Evolutionary conservation across 345 rosid genomes (phyloP), one percentile per base, ranked within the genome.

Genomic region (Bruguiera sexangula): DNA sequence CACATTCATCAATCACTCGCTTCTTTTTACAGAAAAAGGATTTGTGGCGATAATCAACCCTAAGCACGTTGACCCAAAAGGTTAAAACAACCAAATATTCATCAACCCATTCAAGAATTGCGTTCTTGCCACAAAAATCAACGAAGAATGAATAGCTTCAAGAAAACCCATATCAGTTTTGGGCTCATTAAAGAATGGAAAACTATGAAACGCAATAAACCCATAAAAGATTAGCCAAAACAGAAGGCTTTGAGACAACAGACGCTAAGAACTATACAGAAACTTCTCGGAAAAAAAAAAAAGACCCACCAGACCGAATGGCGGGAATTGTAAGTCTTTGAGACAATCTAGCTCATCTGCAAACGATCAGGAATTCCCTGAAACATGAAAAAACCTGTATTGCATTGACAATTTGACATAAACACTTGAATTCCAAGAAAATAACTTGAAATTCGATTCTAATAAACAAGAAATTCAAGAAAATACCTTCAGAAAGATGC

Each of bases 321-420:
- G 62, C 53, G 24, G 66, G 21, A 51, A 48, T 73, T 73, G 68
- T 51, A 65, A 60, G 29, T 68, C 26, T 66, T 69, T 54, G 67
- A 59, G 32, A 73, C 61, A 50, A 71, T 66, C 56, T 46, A 78
- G 68, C 56, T 62, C 63, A 82, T 80, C 76, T 68, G 64, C 58
- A 63, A 64, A n/a, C 59, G 67, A 79, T 54, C 76, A 62, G 77
- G 34, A 27, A 39, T 8, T 46, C 20, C 58, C 58, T 54, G 13
- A 54, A 54, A 6, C 58, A 37, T 13, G 27, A 21, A 21, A 54
- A 21, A 26, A 21, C 27, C 43, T 1, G 43, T 37, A 37, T 8
- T 37, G 43, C 43, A 32, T 6, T 32, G 36, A 32, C 36, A 32
- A 32, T 32, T 32, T 32, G 7, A 32, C 36, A 32, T 32, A 32